Conservation (phyloP, 129 eudicot species). For the Dittrichia graveolens region DNA sequence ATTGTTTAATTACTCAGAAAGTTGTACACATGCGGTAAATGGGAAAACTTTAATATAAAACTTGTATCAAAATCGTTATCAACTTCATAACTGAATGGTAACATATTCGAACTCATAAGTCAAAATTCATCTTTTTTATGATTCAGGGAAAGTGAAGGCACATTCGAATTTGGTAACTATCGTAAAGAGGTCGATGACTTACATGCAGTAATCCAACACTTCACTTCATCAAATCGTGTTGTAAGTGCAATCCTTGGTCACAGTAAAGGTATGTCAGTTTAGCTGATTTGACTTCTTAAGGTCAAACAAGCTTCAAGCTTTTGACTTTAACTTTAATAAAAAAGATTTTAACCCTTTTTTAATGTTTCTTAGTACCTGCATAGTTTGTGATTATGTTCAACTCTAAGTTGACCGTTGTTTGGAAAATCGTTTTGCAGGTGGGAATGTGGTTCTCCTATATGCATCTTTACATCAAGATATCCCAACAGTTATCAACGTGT, state of each 20-base stretch:
- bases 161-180: slow-evolving; percentile 64
- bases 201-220: slow-evolving; percentile 54
- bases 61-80: background rate
- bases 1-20: background rate
- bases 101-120: slow-evolving; percentile 1
- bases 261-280: slow-evolving; percentile 58
- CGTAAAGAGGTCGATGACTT: slow-evolving; percentile 63
- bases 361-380: background rate
- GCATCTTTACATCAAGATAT: slow-evolving; percentile 72
- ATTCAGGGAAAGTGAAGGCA: slow-evolving; percentile 83
- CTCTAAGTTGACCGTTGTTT: background rate
- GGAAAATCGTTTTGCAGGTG: slow-evolving; percentile 47
- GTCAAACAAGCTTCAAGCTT: background rate
- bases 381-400: too few relatives aligned
- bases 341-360: background rate
- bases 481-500: slow-evolving; percentile 51
- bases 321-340: background rate
- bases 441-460: slow-evolving; percentile 60
- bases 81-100: background rate
- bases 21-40: background rate
- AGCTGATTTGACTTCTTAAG: slow-evolving; percentile 12
- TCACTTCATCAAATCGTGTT: slow-evolving; percentile 45
- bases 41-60: background rate
- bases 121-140: background rate
- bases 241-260: slow-evolving; percentile 63